Evolutionary conservation across 2,329 filamentous ascomycete species (phyloP).

Genomic region (Torrubiella hemipterigena): DNA sequence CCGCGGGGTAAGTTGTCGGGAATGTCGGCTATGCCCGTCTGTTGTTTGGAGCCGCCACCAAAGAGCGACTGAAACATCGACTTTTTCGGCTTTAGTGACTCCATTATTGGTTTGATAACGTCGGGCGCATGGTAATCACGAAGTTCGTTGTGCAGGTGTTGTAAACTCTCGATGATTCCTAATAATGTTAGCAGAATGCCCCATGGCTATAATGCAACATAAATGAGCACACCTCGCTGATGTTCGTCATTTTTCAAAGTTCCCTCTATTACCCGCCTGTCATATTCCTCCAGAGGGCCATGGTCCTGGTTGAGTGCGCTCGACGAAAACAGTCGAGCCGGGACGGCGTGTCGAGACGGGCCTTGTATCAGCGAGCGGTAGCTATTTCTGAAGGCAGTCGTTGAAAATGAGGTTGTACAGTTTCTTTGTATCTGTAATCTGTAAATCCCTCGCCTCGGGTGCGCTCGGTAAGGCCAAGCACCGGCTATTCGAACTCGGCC

Average conservation of each 20-base stretch:
- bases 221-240: conserved; percentile 58
- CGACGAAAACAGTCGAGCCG: no score
- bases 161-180: conserved; percentile 82
- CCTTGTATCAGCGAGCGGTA: no score
- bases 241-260: conserved; percentile 77
- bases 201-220: neutral
- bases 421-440: no score
- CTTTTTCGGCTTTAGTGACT: conserved; percentile 49
- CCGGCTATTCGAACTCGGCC: no score
- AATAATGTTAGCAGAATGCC: neutral
- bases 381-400: no score
- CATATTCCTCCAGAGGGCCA: conserved; percentile 82
- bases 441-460: no score
- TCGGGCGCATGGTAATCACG: conserved; percentile 58
- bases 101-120: conserved; percentile 66
- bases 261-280: conserved; percentile 63
- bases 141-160: conserved; percentile 80
- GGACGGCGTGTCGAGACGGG: no score
- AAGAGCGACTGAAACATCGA: conserved; percentile 53
- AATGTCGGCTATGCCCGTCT: conserved; percentile 37
- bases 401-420: no score
- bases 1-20: conserved; percentile 71
- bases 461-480: no score
- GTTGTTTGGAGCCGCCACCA: conserved; percentile 28
- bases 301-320: no score